phyloP scores from a whole-genome alignment of 768 basidiomycete genomes.

The Kockovaella imperatae region DNA sequence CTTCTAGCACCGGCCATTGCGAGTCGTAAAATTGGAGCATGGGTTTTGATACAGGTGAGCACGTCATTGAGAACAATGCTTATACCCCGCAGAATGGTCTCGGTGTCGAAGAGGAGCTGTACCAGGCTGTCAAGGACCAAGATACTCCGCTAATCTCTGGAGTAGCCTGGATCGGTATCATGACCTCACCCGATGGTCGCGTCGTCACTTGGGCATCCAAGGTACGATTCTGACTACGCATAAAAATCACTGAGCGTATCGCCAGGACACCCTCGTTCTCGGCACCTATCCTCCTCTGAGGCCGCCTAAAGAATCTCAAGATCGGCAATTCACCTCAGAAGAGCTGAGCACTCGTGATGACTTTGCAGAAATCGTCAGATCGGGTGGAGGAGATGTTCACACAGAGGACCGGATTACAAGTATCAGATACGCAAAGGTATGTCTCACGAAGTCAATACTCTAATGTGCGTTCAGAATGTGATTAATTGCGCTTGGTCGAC shows the following conservation, averaged over 20 bases:
- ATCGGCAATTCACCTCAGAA: conserved; percentile 10
- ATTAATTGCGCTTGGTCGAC: conserved; percentile 37
- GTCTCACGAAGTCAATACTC: conserved; percentile 1
- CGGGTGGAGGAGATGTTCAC: conserved; percentile 24
- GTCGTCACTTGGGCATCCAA: conserved; percentile 27
- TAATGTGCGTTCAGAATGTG: conserved; percentile 25
- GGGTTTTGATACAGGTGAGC: conserved; percentile 49
- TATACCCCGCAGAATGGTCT: conserved; percentile 57
- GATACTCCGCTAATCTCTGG: conserved; percentile 34
- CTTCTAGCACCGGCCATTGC: conserved; percentile 49
- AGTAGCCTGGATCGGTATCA: conserved; percentile 33
- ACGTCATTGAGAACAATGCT: conserved; percentile 57
- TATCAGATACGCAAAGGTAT: conserved; percentile 22
- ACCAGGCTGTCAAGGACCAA: conserved; percentile 46
- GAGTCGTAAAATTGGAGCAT: conserved; percentile 50
- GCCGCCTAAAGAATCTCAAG: neutral
- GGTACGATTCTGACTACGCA: neutral
- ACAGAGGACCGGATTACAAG: conserved; percentile 20
- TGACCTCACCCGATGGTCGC: conserved; percentile 26
- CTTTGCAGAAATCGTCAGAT: conserved; percentile 17
- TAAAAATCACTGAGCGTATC: neutral
- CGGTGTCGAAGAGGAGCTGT: conserved; percentile 61
- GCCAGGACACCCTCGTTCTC: conserved; percentile 1
- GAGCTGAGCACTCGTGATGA: conserved; percentile 17
- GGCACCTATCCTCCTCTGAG: conserved; percentile 12